Percentiles rank a stretch among this genome's conserved stretches.
phyloP scores from a whole-genome alignment of 441 rosid species.

The Erodium moschatum region DNA sequence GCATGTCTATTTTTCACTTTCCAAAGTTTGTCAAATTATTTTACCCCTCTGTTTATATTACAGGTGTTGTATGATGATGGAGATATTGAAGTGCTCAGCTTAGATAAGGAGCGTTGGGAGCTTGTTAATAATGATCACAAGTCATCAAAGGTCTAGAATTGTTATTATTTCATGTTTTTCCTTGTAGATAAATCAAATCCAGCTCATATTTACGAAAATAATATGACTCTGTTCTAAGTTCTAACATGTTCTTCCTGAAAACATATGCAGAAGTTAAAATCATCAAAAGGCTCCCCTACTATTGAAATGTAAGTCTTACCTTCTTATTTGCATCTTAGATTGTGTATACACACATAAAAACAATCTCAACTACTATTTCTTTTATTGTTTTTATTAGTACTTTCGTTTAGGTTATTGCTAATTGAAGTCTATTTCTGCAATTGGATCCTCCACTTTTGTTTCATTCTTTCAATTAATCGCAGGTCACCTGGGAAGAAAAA shows the following conservation, averaged over 20 bases:
- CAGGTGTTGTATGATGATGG: conserved; percentile 92
- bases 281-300: conserved; percentile 29
- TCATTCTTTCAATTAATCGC: conserved; percentile 18
- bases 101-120: conserved; percentile 94
- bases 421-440: background rate
- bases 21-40: background rate
- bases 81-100: conserved; percentile 84
- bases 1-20: conserved; percentile 8
- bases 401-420: too few relatives aligned
- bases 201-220: conserved; percentile 2
- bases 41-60: conserved; percentile 18
- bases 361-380: too few relatives aligned
- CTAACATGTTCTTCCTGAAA: conserved; percentile 22
- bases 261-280: conserved; percentile 51
- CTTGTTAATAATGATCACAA: conserved; percentile 54
- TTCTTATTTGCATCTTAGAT: conserved; percentile 14
- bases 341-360: background rate
- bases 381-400: too few relatives aligned
- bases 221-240: conserved; percentile 16
- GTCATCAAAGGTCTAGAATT: conserved; percentile 51
- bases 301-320: conserved; percentile 44
- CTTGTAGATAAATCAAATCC: conserved; percentile 8
- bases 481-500: conserved; percentile 53
- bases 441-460: conserved; percentile 5
- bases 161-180: conserved; percentile 8